Base-by-base conservation (phyloP, 1,139 yeast genomes). In the Debaryomycetaceae sp. region DNA sequence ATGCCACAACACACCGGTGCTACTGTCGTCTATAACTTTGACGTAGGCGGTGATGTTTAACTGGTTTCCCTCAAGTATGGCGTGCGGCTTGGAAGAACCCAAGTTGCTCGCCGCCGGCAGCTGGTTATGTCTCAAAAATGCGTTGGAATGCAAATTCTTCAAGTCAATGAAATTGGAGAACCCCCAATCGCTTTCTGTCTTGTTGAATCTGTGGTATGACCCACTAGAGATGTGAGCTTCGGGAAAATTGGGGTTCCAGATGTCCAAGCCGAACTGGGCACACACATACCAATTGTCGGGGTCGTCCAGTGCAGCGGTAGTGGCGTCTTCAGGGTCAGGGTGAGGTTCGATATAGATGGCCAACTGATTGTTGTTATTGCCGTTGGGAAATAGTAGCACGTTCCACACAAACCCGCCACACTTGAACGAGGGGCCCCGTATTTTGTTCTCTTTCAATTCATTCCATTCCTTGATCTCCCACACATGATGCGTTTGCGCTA, bases 1-100 rank as follows among this genome's bases (percentile, higher is more conserved):
- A 52, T 86, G 94, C 95, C 97, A 91, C 42, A 91, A 65, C 1
- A 88, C 94, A 1, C 96, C 96, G 0, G 98, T 91, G n/a, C 60
- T 51, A 15, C 88, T 79, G 54, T 91, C 99, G 43, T 83, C 83
- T 39, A 89, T 68, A 5, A 86, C 75, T 35, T 83, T 68, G 14
- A 88, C 80, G 52, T 73, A 83, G 1, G 81, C 94, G 1, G 95
- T 79, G 27, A 91, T 68, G 52, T 83, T 79, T 31, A 86, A 56
- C 40, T 61, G 60, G 46, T 78, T 73, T 25, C 75, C 74, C 34
- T 71, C 76, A 38, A 82, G 61, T 25, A 85, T 46, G 3, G 55
- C 42, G 32, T 44, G 40, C 14, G 30, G 13, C 12, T 15, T 42
- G 32, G 8, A 13, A 25, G 37, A 38, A 27, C 41, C 32, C 10